Evolutionary conservation across 208 protist species (phyloP).

Genomic region (Trypanosoma avium): DNA sequence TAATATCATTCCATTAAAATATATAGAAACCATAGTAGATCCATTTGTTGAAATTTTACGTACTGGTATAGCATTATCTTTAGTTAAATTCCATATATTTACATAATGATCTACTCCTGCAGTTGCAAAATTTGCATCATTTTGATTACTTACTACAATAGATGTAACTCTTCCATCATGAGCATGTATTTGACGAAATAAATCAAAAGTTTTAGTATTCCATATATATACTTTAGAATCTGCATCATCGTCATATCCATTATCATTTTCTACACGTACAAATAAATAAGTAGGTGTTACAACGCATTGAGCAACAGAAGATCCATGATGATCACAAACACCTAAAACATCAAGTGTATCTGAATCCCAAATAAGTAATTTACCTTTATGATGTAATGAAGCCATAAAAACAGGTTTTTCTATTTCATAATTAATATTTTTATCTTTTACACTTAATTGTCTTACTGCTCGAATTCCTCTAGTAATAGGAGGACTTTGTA

Average conservation of each 20-base stretch:
- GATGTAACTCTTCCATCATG: conserved; percentile 66
- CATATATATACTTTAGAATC: conserved; percentile 72
- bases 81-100: conserved; percentile 65
- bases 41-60: conserved; percentile 30
- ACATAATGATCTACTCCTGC: conserved; percentile 63
- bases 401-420: conserved; percentile 31
- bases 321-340: conserved; percentile 40
- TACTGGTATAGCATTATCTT: conserved; percentile 9
- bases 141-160: conserved; percentile 43
- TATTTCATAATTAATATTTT: background rate
- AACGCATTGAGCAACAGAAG: conserved; percentile 62
- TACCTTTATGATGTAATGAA: conserved; percentile 64
- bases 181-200: conserved; percentile 39
- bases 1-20: conserved; percentile 16
- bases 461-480: conserved; percentile 28
- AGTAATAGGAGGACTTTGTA: background rate
- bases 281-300: conserved; percentile 44
- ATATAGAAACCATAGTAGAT: conserved; percentile 22
- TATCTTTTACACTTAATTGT: conserved; percentile 20
- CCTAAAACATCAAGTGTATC: conserved; percentile 39
- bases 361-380: conserved; percentile 70
- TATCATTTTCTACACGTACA: conserved; percentile 52
- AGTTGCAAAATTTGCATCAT: conserved; percentile 48
- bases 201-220: conserved; percentile 43
- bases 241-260: conserved; percentile 37